These are phyloP conservation scores for Darksidea phi DNA, from an alignment of 495 filamentous ascomycete species.

Conservation along the genomic window DNA sequence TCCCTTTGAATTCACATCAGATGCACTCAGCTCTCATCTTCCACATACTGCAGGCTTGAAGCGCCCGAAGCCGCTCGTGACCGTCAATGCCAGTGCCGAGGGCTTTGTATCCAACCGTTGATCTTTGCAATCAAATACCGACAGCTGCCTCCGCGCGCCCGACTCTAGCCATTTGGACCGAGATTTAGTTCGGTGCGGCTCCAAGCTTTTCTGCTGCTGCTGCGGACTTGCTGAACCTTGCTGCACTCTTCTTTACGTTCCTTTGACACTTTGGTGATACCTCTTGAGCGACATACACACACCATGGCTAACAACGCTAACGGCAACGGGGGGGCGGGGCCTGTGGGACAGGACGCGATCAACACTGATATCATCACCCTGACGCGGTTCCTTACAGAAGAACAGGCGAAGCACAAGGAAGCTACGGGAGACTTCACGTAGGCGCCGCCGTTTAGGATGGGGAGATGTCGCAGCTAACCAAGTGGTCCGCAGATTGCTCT, in stretches of 20 bases:
- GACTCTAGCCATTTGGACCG: slow-evolving; percentile 36
- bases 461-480: not conserved
- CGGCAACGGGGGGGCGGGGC: slow-evolving; percentile 41
- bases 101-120: slow-evolving; percentile 29
- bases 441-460: slow-evolving; percentile 35
- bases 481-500: slow-evolving; percentile 65
- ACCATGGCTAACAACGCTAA: slow-evolving; percentile 42
- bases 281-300: slow-evolving; percentile 8
- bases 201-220: not conserved
- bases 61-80: slow-evolving; percentile 24
- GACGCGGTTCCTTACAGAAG: slow-evolving; percentile 91
- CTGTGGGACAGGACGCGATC: slow-evolving; percentile 67
- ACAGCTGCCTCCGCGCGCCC: slow-evolving; percentile 35
- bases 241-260: slow-evolving; percentile 7
- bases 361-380: slow-evolving; percentile 96
- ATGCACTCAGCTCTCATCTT: slow-evolving; percentile 5
- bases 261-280: not conserved
- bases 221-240: not conserved
- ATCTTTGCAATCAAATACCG: slow-evolving; percentile 31
- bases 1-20: not conserved
- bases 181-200: slow-evolving; percentile 14
- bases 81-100: slow-evolving; percentile 31
- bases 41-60: slow-evolving; percentile 12
- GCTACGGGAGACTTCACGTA: slow-evolving; percentile 98
- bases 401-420: slow-evolving; percentile 88